A percentile compares a stretch with the other conserved stretches of the same genome.
phyloP scores from a whole-genome alignment of 345 rosid genomes.

The Fremontodendron californicum region DNA sequence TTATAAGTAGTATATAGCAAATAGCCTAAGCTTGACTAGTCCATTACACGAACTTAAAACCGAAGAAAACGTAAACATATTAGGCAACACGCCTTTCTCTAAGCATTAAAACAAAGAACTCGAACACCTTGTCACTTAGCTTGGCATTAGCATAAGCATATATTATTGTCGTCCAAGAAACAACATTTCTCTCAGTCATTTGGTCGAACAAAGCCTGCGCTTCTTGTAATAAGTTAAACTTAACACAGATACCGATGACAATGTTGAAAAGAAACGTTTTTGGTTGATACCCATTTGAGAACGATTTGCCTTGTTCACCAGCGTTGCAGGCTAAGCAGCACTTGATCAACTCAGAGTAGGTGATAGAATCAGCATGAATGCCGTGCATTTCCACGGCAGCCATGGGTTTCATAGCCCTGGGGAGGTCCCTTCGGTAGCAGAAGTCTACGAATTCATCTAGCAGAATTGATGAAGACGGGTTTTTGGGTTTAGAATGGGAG shows the following conservation, averaged over 20 bases:
- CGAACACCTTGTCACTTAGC: constrained; percentile 14
- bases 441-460: constrained; percentile 37
- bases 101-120: constrained; percentile 38
- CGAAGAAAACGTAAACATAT: constrained; percentile 50
- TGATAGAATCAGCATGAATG: constrained; percentile 35
- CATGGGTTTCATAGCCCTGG: constrained; percentile 45
- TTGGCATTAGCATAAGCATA: constrained; percentile 37
- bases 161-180: constrained; percentile 55
- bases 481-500: background rate
- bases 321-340: constrained; percentile 38
- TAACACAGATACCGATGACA: constrained; percentile 39
- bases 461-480: constrained; percentile 17
- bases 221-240: constrained; percentile 29
- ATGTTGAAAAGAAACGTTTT: constrained; percentile 38
- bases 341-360: constrained; percentile 48
- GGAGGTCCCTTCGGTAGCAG: constrained; percentile 44
- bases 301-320: constrained; percentile 33
- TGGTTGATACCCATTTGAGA: constrained; percentile 34
- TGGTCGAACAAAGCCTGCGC: constrained; percentile 27
- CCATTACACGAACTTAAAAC: constrained; percentile 46
- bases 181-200: constrained; percentile 28
- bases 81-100: constrained; percentile 49
- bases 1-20: no score
- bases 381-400: constrained; percentile 32
- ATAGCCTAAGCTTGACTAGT: constrained; percentile 27